Conservation (phyloP, 2,329 filamentous ascomycete species). For the Pseudocercospora vitis region DNA sequence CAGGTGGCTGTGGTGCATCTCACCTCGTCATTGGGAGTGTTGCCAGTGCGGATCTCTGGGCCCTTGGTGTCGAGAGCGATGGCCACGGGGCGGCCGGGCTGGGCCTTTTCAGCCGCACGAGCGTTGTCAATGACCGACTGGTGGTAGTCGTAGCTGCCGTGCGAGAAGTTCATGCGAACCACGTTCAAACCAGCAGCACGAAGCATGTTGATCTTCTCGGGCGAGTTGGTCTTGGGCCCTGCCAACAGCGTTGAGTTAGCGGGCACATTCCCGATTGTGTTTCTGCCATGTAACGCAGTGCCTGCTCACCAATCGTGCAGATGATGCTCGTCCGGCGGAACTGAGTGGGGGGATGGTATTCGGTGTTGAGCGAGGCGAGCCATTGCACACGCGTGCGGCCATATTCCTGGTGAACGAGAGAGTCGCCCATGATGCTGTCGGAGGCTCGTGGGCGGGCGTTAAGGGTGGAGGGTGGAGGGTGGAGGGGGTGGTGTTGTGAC, state of each 20-base stretch:
- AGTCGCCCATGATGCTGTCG: conserved; percentile 59
- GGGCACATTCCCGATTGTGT: too few species aligned
- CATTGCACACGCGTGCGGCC: conserved; percentile 71
- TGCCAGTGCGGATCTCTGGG: conserved; percentile 83
- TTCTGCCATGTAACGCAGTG: not conserved
- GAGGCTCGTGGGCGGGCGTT: not conserved
- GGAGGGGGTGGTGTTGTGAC: not conserved
- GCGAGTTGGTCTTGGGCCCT: conserved; percentile 96
- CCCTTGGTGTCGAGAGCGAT: conserved; percentile 89
- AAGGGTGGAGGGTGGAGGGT: not conserved
- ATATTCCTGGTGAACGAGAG: conserved; percentile 78
- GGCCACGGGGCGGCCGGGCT: conserved; percentile 82
- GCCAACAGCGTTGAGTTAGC: conserved; percentile 6
- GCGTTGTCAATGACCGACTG: conserved; percentile 97
- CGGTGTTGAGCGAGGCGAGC: conserved; percentile 80
- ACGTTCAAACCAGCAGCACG: conserved; percentile 88
- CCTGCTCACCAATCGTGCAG: conserved; percentile 77
- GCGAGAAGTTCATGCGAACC: conserved; percentile 99
- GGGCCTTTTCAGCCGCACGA: conserved; percentile 75
- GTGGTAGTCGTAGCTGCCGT: conserved; percentile 93
- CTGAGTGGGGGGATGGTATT: conserved; percentile 81
- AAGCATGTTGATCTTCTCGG: conserved; percentile 94
- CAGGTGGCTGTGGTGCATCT: too few species aligned
- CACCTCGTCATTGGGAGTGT: conserved; percentile 67
- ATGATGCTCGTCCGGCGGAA: conserved; percentile 98